These are phyloP conservation scores for Barnettozyma populi DNA, from an alignment of 805 yeast genomes.

Conservation along the genomic window DNA sequence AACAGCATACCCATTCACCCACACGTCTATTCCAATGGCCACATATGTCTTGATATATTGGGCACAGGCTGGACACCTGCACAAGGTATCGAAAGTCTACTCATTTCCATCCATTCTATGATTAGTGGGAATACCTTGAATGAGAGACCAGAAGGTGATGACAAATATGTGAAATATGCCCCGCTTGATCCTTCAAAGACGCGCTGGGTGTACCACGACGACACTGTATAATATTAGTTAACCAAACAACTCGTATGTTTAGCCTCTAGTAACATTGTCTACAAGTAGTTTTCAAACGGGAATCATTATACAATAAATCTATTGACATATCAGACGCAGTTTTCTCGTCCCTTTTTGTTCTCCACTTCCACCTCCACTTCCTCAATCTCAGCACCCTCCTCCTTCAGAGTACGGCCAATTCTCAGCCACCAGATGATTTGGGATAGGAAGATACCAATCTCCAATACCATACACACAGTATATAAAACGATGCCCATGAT, in stretches of 20 bases:
- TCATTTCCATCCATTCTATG: constrained; percentile 64
- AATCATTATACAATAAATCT: not conserved
- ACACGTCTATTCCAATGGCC: constrained; percentile 71
- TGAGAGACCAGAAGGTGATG: constrained; percentile 56
- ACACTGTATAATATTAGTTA: constrained; percentile 25
- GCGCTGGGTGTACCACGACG: constrained; percentile 57
- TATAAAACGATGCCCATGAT: constrained; percentile 67
- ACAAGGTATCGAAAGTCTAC: constrained; percentile 35
- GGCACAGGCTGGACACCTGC: constrained; percentile 35
- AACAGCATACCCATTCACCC: constrained; percentile 41
- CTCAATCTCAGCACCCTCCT: not conserved
- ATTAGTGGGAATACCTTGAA: constrained; percentile 41
- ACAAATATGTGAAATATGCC: constrained; percentile 42
- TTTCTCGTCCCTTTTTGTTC: not conserved
- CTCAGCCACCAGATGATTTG: constrained; percentile 57
- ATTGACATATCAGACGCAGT: not conserved
- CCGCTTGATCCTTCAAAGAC: constrained; percentile 52
- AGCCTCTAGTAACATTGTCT: too few species aligned
- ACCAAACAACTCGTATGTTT: too few species aligned
- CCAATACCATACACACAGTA: constrained; percentile 58
- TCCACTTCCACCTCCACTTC: not conserved
- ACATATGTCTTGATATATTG: constrained; percentile 61
- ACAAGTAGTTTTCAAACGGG: too few species aligned
- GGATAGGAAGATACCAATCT: constrained; percentile 60
- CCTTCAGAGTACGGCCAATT: constrained; percentile 15